phyloP scores from a whole-genome alignment of 2,329 filamentous ascomycete species.

The Aaosphaeria arxii region DNA sequence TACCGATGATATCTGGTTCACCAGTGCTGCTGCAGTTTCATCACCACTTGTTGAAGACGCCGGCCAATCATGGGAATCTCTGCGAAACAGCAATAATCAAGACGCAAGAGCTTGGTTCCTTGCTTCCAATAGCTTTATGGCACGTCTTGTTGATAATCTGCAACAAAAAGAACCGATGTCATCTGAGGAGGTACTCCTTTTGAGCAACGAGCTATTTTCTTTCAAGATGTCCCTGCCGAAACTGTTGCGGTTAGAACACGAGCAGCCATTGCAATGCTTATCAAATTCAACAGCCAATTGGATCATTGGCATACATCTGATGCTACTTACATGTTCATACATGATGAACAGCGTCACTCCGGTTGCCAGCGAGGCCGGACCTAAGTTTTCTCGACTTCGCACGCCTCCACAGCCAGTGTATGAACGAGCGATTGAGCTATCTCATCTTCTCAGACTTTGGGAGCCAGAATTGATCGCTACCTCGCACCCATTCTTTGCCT shows the following conservation, averaged over 20 bases:
- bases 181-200: background rate
- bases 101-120: background rate
- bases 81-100: background rate
- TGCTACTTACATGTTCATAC: background rate
- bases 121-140: background rate
- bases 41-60: no score
- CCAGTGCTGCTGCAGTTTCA: background rate
- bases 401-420: no score
- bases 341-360: no score
- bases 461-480: no score
- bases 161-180: background rate
- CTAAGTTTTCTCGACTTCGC: no score
- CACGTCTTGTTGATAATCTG: background rate
- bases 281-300: background rate
- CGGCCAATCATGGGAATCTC: background rate
- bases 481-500: no score
- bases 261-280: background rate
- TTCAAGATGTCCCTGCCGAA: background rate
- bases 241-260: background rate
- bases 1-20: background rate
- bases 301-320: background rate
- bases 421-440: no score
- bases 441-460: no score
- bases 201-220: background rate
- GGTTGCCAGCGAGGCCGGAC: no score